These are phyloP conservation scores for Parastagonospora nodorum DNA, from an alignment of 2,329 filamentous ascomycete genomes.

Conservation along the genomic window DNA sequence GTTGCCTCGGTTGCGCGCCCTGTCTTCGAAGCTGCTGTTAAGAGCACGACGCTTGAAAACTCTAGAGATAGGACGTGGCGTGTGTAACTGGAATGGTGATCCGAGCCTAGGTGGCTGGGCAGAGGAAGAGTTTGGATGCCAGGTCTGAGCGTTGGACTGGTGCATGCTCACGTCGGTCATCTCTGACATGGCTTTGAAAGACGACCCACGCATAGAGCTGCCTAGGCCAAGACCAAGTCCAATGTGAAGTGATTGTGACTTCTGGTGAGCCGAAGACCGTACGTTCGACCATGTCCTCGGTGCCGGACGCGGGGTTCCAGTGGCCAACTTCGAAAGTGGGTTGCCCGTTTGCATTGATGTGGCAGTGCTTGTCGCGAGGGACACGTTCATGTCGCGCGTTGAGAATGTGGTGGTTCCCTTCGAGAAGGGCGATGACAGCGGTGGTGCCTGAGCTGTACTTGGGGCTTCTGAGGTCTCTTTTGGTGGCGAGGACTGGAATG, in stretches of 20 bases:
- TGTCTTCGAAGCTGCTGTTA: constrained; percentile 59
- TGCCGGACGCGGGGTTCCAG: constrained; percentile 39
- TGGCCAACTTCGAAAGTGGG: constrained; percentile 53
- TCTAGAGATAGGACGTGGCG: constrained; percentile 56
- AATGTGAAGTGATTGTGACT: constrained; percentile 56
- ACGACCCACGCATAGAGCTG: constrained; percentile 48
- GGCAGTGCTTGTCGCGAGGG: constrained; percentile 57
- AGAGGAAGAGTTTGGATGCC: constrained; percentile 36
- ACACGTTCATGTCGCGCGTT: constrained; percentile 57
- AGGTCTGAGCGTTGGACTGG: constrained; percentile 38
- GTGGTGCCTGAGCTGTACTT: constrained; percentile 42
- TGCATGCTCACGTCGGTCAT: constrained; percentile 31
- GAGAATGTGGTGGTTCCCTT: constrained; percentile 45
- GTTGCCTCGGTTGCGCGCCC: constrained; percentile 41
- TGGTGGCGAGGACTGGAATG: constrained; percentile 53
- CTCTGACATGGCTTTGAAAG: constrained; percentile 45
- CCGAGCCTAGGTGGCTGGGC: constrained; percentile 43
- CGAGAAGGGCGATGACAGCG: constrained; percentile 46
- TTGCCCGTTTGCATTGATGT: constrained; percentile 57
- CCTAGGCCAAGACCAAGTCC: constrained; percentile 52
- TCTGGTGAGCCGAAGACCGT: constrained; percentile 57
- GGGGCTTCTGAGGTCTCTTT: constrained; percentile 32
- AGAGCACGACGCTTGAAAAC: constrained; percentile 64
- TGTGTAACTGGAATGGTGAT: constrained; percentile 62
- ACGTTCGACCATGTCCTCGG: constrained; percentile 50